A percentile compares a stretch with the other conserved stretches of the same genome.
These are phyloP conservation scores for Daldinia concentrica DNA, from an alignment of 495 filamentous ascomycete genomes.

Conservation along the genomic window DNA sequence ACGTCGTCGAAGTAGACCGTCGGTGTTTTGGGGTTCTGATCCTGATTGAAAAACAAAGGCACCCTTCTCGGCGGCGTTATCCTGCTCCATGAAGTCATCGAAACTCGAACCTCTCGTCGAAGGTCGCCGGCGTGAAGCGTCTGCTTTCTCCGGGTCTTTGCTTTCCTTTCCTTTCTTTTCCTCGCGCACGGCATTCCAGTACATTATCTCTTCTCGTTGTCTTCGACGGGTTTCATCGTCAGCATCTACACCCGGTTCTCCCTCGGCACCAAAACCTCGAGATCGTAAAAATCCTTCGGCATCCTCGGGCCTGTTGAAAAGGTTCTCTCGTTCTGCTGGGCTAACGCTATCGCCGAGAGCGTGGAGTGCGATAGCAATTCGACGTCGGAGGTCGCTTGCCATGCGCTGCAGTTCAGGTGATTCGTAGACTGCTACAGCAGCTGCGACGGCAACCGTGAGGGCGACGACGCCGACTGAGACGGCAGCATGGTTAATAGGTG, in stretches of 20 bases:
- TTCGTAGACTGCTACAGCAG: conserved; percentile 86
- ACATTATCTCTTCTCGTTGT: conserved; percentile 77
- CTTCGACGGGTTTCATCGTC: conserved; percentile 71
- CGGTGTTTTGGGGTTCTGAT: conserved; percentile 47
- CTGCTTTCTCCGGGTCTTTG: conserved; percentile 29
- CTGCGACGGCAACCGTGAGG: conserved; percentile 77
- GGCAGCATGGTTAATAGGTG: conserved; percentile 59
- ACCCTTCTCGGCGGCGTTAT: conserved; percentile 55
- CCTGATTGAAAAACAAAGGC: conserved; percentile 63
- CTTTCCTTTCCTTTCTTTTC: conserved; percentile 50
- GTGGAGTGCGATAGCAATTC: conserved; percentile 80
- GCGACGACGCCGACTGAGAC: conserved; percentile 79
- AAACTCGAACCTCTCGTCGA: conserved; percentile 53
- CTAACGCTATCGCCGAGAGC: conserved; percentile 79
- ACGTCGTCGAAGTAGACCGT: conserved; percentile 58
- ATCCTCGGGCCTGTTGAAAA: conserved; percentile 67
- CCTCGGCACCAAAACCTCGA: conserved; percentile 53
- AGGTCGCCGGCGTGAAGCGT: conserved; percentile 10
- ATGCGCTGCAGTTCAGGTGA: conserved; percentile 81
- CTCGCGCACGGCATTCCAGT: conserved; percentile 63
- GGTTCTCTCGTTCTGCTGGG: conserved; percentile 61
- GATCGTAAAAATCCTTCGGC: conserved; percentile 64
- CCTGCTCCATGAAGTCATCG: conserved; percentile 63
- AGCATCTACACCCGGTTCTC: conserved; percentile 69
- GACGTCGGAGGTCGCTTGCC: conserved; percentile 77